Conservation (phyloP, 1,284 basidiomycete species). For the Cutaneotrichosporon dermatis region DNA sequence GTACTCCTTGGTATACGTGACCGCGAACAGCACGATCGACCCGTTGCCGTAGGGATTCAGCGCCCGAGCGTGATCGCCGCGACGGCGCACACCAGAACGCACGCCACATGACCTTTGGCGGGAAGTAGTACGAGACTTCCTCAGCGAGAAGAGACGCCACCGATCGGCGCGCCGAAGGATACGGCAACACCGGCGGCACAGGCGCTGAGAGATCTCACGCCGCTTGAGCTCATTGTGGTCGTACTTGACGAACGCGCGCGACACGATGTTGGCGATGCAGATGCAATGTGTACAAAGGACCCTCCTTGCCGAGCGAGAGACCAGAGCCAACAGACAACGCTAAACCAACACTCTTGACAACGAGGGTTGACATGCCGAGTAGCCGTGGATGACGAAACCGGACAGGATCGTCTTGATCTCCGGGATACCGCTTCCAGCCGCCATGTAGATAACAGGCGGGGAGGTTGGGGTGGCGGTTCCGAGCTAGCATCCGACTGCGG, state of each 20-base stretch:
- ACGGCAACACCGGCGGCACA: conserved; percentile 61
- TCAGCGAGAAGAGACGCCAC: conserved; percentile 89
- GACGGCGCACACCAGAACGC: conserved; percentile 94
- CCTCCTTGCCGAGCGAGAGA: conserved; percentile 85
- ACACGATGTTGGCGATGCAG: conserved; percentile 90
- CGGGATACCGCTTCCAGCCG: conserved; percentile 91
- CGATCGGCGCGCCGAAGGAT: conserved; percentile 86
- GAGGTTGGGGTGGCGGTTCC: conserved; percentile 15
- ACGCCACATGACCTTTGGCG: conserved; percentile 89
- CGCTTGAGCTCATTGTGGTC: conserved; percentile 95
- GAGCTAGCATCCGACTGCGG: background rate
- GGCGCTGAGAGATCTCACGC: conserved; percentile 88
- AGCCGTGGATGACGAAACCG: conserved; percentile 93
- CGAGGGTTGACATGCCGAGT: conserved; percentile 84
- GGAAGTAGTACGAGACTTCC: conserved; percentile 94
- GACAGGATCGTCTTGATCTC: conserved; percentile 96
- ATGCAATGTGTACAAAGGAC: conserved; percentile 93
- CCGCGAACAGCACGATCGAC: conserved; percentile 50
- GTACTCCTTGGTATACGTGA: conserved; percentile 47
- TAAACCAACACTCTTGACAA: conserved; percentile 86
- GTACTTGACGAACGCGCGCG: conserved; percentile 79
- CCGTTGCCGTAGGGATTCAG: conserved; percentile 80
- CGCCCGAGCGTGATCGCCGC: conserved; percentile 77
- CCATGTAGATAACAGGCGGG: conserved; percentile 78
- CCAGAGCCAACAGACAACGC: conserved; percentile 88